These are phyloP conservation scores for Cladochytrium replicatum DNA, from an alignment of 192 early-diverging fungal species.

Conservation along the genomic window DNA sequence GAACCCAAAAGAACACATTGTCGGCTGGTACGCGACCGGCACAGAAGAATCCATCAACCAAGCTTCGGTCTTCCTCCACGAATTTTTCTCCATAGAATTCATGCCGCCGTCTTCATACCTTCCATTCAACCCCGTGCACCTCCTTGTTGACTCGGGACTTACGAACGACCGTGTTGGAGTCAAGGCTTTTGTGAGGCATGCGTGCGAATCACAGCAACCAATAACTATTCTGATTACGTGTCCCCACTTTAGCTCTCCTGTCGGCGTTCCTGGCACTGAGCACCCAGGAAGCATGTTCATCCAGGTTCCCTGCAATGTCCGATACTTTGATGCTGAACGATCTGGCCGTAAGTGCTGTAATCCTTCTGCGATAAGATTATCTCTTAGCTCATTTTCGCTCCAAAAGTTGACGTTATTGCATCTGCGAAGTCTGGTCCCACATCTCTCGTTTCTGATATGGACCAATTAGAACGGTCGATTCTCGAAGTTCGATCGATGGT, in stretches of 20 bases:
- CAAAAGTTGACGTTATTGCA: constrained; percentile 57
- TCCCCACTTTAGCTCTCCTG: constrained; percentile 50
- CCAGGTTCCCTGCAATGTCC: constrained; percentile 76
- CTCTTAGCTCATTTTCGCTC: not conserved
- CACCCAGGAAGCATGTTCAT: constrained; percentile 73
- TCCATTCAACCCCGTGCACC: constrained; percentile 80
- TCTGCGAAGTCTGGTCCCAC: constrained; percentile 46
- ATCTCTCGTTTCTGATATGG: constrained; percentile 76
- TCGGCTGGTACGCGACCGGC: constrained; percentile 90
- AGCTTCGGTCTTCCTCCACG: constrained; percentile 30
- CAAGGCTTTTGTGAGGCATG: constrained; percentile 60
- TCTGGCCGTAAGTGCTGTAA: constrained; percentile 38
- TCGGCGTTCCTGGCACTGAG: constrained; percentile 65
- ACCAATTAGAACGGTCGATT: constrained; percentile 74
- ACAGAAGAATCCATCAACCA: constrained; percentile 35
- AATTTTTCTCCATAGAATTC: constrained; percentile 57
- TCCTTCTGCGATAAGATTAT: not conserved
- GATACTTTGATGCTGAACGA: constrained; percentile 85
- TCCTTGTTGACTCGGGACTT: constrained; percentile 79
- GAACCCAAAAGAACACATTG: constrained; percentile 78
- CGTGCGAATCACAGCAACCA: not conserved
- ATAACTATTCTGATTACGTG: too few species aligned
- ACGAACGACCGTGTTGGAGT: constrained; percentile 59
- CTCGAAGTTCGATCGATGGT: constrained; percentile 73
- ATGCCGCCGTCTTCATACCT: constrained; percentile 54